These are phyloP conservation scores for Boletus barrowsii DNA, from an alignment of 768 basidiomycete species.

Conservation along the genomic window DNA sequence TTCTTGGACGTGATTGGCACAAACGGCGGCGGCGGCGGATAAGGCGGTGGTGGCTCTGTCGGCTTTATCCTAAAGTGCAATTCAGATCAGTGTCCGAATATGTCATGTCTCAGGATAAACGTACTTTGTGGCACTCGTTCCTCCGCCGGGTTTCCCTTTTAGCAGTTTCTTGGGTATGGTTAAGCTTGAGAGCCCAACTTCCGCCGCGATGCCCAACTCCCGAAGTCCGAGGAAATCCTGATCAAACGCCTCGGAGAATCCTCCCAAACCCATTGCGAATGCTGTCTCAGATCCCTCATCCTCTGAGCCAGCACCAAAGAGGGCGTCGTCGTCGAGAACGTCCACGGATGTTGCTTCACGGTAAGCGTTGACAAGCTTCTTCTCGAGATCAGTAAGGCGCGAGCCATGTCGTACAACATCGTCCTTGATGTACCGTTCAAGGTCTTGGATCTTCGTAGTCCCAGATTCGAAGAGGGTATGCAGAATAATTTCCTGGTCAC, in stretches of 20 bases:
- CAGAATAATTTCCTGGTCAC: constrained; percentile 82
- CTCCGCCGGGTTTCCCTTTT: constrained; percentile 53
- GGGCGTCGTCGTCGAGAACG: constrained; percentile 47
- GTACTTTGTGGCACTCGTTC: constrained; percentile 44
- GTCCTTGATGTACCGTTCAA: constrained; percentile 86
- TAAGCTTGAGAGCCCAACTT: constrained; percentile 75
- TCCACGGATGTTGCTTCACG: constrained; percentile 60
- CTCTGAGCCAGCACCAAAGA: constrained; percentile 45
- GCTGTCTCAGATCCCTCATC: constrained; percentile 66
- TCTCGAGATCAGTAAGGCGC: constrained; percentile 75
- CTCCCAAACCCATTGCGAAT: constrained; percentile 66
- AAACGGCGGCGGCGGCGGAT: constrained; percentile 82
- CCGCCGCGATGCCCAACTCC: constrained; percentile 84
- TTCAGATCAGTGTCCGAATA: constrained; percentile 1
- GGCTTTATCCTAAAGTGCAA: constrained; percentile 51
- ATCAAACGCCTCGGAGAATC: constrained; percentile 83
- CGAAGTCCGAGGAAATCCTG: constrained; percentile 92
- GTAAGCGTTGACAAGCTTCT: constrained; percentile 82
- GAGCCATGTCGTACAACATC: constrained; percentile 82
- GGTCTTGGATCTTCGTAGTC: constrained; percentile 66
- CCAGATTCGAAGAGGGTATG: constrained; percentile 92
- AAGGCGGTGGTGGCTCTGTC: constrained; percentile 75
- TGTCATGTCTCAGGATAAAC: constrained; percentile 26
- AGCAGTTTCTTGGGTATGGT: constrained; percentile 76
- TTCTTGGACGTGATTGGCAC: constrained; percentile 63